Evolutionary conservation across 257 asterid genomes (phyloP).

Genomic region (Gentiana macrophylla): DNA sequence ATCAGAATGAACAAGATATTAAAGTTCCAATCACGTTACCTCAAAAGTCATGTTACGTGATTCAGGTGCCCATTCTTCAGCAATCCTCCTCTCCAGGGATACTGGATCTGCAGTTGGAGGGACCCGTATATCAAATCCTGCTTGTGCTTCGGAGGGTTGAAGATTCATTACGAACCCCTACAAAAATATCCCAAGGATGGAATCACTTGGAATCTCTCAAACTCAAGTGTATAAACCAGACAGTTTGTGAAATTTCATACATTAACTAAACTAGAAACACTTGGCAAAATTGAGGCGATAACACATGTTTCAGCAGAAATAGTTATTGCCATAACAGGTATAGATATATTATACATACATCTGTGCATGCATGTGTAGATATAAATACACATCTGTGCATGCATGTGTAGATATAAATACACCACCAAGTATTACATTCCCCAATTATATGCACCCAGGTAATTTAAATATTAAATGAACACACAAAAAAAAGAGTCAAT

Average conservation of each 20-base stretch:
- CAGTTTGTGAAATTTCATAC: neutral
- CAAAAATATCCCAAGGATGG: neutral
- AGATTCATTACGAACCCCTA: conserved; percentile 97
- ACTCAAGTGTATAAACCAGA: neutral
- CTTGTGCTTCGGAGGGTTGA: conserved; percentile 98
- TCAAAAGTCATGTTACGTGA: conserved; percentile 85
- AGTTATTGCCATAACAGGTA: no score
- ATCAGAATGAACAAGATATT: neutral
- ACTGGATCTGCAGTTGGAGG: conserved; percentile 75
- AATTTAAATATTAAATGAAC: no score
- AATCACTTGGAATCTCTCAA: neutral
- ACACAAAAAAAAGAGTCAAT: no score
- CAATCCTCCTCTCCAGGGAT: conserved; percentile 74
- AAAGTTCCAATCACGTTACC: conserved; percentile 27
- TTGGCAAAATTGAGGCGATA: no score
- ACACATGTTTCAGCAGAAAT: no score
- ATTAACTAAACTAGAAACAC: neutral
- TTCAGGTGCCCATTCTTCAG: conserved; percentile 97
- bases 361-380: no score
- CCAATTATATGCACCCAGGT: no score
- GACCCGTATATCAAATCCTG: conserved; percentile 91
- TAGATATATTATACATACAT: no score
- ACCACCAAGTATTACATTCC: no score
- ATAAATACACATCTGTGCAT: no score
- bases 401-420: no score